phyloP scores from a whole-genome alignment of 2,329 filamentous ascomycete genomes.

The Aspergillus flavus region DNA sequence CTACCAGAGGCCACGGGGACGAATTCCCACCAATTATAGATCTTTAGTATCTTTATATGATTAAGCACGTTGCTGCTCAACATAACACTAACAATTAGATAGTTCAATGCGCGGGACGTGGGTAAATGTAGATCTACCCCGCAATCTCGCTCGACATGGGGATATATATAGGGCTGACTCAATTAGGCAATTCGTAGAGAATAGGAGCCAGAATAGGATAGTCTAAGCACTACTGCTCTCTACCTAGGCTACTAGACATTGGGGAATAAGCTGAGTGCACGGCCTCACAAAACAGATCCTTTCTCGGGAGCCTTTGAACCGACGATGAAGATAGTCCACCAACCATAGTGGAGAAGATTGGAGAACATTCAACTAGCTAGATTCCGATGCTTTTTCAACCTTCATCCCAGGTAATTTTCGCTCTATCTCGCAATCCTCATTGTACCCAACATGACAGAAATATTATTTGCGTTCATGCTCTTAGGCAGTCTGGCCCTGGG shows the following conservation, averaged over 20 bases:
- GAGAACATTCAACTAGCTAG: not conserved
- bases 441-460: not conserved
- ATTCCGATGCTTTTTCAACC: not conserved
- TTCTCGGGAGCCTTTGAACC: not conserved
- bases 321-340: not conserved
- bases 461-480: not conserved
- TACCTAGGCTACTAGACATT: not conserved
- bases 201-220: not conserved
- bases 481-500: too few species aligned
- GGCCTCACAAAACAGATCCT: not conserved
- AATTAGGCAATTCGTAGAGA: not conserved
- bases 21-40: not conserved
- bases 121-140: not conserved
- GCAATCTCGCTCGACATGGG: not conserved
- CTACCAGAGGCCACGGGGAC: too few species aligned
- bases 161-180: not conserved
- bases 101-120: not conserved
- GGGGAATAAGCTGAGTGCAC: not conserved
- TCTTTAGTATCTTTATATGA: not conserved
- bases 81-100: accelerated
- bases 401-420: not conserved
- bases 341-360: not conserved
- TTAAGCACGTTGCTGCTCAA: not conserved
- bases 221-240: accelerated
- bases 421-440: not conserved